Conservation (phyloP, 2,329 filamentous ascomycete genomes). For the Ophiostoma novo-ulmi region DNA sequence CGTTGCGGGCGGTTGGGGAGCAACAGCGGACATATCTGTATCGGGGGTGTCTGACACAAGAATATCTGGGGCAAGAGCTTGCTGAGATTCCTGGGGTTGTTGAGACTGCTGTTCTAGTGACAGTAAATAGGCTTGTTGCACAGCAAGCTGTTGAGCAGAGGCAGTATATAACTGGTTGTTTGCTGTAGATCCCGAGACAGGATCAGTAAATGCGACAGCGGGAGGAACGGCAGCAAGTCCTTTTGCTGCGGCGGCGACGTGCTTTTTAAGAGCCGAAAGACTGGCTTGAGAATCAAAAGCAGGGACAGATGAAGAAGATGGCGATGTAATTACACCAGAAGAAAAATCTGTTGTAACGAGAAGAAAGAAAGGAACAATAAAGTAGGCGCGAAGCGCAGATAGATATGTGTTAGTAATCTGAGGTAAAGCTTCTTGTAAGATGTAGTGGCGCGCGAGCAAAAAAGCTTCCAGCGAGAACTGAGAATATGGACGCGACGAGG, state of each 20-base stretch:
- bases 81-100: not conserved
- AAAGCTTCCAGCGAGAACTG: not conserved
- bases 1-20: conserved; percentile 5
- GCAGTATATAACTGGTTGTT: conserved; percentile 17
- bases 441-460: not conserved
- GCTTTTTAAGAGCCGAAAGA: conserved; percentile 24
- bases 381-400: conserved; percentile 4
- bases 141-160: conserved; percentile 14
- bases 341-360: not conserved
- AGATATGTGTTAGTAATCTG: conserved; percentile 15
- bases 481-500: not conserved
- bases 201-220: not conserved
- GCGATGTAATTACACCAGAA: not conserved
- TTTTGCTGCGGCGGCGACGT: conserved; percentile 22
- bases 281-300: conserved; percentile 23
- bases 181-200: not conserved
- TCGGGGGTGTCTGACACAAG: not conserved
- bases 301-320: not conserved
- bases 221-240: not conserved
- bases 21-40: conserved; percentile 19
- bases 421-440: not conserved
- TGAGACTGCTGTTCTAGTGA: not conserved
- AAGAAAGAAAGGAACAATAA: not conserved
- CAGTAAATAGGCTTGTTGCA: not conserved
- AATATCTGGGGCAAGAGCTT: no score